phyloP scores from a whole-genome alignment of 306 rosid species.

The Lagenaria siceraria region DNA sequence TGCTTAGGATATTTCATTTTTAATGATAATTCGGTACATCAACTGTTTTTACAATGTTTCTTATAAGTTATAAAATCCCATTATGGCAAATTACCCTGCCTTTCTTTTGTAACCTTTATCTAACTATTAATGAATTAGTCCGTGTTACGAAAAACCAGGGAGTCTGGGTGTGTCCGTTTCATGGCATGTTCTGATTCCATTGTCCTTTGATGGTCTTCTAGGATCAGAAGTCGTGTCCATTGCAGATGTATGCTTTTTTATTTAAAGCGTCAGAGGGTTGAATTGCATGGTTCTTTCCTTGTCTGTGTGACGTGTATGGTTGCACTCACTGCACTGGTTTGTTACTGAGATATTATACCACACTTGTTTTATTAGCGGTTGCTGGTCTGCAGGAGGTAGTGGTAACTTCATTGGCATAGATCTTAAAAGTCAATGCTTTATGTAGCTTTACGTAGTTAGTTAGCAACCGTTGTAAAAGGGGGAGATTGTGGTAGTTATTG shows the following conservation, averaged over 20 bases:
- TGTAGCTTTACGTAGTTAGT: background rate
- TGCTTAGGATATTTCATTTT: background rate
- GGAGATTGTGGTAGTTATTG: background rate
- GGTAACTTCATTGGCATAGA: background rate
- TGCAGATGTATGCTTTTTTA: background rate
- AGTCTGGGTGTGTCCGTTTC: background rate
- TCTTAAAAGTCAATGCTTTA: background rate
- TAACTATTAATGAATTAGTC: background rate
- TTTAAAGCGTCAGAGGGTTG: background rate
- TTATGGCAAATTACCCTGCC: background rate
- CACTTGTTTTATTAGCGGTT: background rate
- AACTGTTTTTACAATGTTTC: background rate
- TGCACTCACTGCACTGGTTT: background rate
- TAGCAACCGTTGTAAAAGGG: background rate
- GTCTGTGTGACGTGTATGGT: background rate
- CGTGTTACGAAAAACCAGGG: background rate
- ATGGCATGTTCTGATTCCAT: background rate
- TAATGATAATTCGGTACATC: background rate
- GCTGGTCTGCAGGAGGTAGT: background rate
- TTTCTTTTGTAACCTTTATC: background rate
- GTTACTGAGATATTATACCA: background rate
- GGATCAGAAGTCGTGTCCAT: background rate
- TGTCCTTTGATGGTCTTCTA: background rate
- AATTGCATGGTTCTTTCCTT: background rate
- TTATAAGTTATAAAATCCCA: background rate